Percentiles rank a stretch among this genome's conserved stretches.
phyloP scores from a whole-genome alignment of 2,329 filamentous ascomycete species.

The Aspergillus versicolor region DNA sequence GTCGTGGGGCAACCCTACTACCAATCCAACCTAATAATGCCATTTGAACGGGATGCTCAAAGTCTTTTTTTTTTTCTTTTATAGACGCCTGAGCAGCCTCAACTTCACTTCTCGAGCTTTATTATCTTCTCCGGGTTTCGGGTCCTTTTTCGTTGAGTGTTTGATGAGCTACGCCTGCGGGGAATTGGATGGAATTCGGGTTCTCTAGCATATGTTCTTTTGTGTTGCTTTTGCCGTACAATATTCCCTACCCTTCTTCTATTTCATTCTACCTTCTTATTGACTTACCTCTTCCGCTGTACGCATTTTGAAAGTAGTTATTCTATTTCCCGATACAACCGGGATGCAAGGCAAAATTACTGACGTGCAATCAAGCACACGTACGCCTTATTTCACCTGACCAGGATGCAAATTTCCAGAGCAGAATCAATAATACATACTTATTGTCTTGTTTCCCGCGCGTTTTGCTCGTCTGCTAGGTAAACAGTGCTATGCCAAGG shows the following conservation, averaged over 20 bases:
- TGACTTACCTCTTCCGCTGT: constrained; percentile 8
- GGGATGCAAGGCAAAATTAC: constrained; percentile 1
- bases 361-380: neutral
- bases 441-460: neutral
- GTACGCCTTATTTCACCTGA: neutral
- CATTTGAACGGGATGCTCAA: constrained; percentile 1
- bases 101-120: constrained; percentile 5
- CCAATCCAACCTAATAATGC: constrained; percentile 24
- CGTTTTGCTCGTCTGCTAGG: neutral
- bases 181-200: constrained; percentile 19
- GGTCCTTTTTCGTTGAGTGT: constrained; percentile 20
- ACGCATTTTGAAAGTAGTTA: constrained; percentile 16
- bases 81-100: neutral
- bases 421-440: neutral
- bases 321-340: constrained; percentile 1
- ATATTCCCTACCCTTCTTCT: constrained; percentile 14
- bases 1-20: constrained; percentile 29
- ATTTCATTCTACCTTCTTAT: neutral
- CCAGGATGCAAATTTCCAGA: constrained; percentile 1
- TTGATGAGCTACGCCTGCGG: constrained; percentile 24
- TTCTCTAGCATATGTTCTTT: constrained; percentile 21
- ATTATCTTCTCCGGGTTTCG: constrained; percentile 16
- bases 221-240: constrained; percentile 19
- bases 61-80: neutral
- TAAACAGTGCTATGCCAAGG: neutral